phyloP scores from a whole-genome alignment of 768 basidiomycete species.

The Psilocybe subaeruginosa region DNA sequence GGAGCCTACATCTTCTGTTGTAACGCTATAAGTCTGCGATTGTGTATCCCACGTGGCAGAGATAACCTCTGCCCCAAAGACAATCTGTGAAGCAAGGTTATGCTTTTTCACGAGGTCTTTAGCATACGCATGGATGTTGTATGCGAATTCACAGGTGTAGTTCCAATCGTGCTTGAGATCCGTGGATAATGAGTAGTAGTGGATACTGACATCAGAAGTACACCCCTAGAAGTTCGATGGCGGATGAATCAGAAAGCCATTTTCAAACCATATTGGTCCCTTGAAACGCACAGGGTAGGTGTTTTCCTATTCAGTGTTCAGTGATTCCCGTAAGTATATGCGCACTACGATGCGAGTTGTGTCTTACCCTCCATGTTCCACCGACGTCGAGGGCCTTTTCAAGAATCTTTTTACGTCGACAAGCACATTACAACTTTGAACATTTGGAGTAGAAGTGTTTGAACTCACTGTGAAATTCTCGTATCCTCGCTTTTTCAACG shows the following conservation, averaged over 20 bases:
- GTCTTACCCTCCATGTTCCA: constrained; percentile 53
- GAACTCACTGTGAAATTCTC: constrained; percentile 42
- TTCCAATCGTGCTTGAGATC: constrained; percentile 47
- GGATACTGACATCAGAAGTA: constrained; percentile 42
- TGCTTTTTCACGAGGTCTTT: constrained; percentile 41
- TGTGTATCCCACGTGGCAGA: constrained; percentile 46
- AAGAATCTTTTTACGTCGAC: constrained; percentile 36
- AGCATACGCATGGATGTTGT: constrained; percentile 46
- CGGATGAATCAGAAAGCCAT: background rate
- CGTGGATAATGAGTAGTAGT: constrained; percentile 47
- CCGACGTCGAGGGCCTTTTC: constrained; percentile 48
- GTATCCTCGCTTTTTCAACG: constrained; percentile 40
- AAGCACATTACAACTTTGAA: background rate
- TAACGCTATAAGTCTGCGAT: constrained; percentile 38
- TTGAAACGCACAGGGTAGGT: constrained; percentile 30
- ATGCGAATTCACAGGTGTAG: constrained; percentile 38
- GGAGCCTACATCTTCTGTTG: constrained; percentile 32
- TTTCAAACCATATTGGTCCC: background rate
- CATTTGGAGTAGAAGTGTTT: background rate
- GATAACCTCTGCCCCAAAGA: constrained; percentile 45
- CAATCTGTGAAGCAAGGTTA: constrained; percentile 37
- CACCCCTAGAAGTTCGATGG: constrained; percentile 33
- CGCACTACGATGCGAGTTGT: background rate
- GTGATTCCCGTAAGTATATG: background rate
- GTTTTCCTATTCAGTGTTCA: constrained; percentile 29